Conservation (phyloP, 2,329 filamentous ascomycete species). For the Paecilomyces sp. region DNA sequence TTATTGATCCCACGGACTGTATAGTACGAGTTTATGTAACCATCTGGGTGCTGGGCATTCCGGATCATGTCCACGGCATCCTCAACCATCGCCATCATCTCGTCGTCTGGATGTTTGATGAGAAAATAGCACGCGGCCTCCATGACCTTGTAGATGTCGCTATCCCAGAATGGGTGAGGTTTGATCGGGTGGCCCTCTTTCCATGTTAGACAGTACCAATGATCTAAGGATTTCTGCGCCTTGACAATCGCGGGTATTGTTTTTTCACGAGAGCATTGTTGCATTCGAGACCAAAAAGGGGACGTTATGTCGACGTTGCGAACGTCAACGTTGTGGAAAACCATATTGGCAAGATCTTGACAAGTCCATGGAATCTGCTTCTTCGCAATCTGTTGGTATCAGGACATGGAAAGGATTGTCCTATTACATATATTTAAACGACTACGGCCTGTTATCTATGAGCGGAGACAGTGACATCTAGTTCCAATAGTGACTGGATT, state of each 20-base stretch:
- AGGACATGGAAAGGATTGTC: background rate
- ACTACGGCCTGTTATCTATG: background rate
- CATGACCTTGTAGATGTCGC: constrained; percentile 53
- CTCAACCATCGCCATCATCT: constrained; percentile 45
- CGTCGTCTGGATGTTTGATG: constrained; percentile 35
- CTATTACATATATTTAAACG: background rate
- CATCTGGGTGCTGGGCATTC: constrained; percentile 50
- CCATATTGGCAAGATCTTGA: background rate
- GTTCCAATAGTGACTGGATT: background rate
- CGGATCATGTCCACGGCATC: constrained; percentile 54
- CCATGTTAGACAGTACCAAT: constrained; percentile 10
- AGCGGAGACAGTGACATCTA: background rate
- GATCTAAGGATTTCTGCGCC: constrained; percentile 5
- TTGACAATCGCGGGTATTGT: constrained; percentile 8
- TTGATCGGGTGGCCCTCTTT: constrained; percentile 4
- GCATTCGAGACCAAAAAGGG: constrained; percentile 1
- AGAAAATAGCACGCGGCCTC: constrained; percentile 53
- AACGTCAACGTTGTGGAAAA: background rate
- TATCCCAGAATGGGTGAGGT: constrained; percentile 53
- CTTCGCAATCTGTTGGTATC: background rate
- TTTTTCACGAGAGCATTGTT: constrained; percentile 4
- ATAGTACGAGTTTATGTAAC: constrained; percentile 58
- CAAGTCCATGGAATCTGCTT: background rate
- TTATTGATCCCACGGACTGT: constrained; percentile 51
- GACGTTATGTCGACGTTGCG: background rate